These are phyloP conservation scores for Aspergillus sp. DNA, from an alignment of 2,329 filamentous ascomycete species.

Conservation along the genomic window DNA sequence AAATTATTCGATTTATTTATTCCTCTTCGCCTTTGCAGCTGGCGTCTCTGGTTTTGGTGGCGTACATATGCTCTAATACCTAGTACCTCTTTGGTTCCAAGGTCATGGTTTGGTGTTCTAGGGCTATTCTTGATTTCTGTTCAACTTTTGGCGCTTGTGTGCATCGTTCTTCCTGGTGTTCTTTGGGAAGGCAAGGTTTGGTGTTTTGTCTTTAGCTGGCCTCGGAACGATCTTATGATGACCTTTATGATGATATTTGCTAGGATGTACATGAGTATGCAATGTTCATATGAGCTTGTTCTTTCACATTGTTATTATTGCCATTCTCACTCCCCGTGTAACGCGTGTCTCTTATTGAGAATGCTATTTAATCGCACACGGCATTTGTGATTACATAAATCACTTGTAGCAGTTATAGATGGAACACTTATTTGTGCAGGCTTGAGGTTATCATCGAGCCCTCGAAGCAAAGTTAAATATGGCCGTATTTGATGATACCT, in stretches of 20 bases:
- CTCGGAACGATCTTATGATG: conserved; percentile 34
- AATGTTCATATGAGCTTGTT: conserved; percentile 34
- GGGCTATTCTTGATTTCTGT: conserved; percentile 4
- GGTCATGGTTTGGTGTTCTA: conserved; percentile 1
- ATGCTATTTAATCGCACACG: background rate
- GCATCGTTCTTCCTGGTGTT: conserved; percentile 27
- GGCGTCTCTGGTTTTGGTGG: background rate
- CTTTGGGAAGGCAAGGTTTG: conserved; percentile 22
- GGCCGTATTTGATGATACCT: background rate
- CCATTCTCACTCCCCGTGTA: conserved; percentile 13
- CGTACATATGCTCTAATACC: conserved; percentile 1
- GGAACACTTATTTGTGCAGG: background rate
- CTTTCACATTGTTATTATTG: conserved; percentile 18
- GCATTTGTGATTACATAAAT: background rate
- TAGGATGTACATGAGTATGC: conserved; percentile 42
- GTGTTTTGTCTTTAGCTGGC: conserved; percentile 27
- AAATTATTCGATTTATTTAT: background rate
- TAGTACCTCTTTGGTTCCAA: background rate
- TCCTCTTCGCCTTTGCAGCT: background rate
- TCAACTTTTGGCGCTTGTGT: conserved; percentile 16
- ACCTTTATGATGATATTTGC: conserved; percentile 38
- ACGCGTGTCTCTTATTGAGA: conserved; percentile 20
- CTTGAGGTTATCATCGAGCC: background rate
- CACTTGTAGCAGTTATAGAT: background rate
- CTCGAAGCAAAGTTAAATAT: background rate